Evolutionary conservation across 129 eudicot genomes (phyloP).

Genomic region (Lonicera japonica): DNA sequence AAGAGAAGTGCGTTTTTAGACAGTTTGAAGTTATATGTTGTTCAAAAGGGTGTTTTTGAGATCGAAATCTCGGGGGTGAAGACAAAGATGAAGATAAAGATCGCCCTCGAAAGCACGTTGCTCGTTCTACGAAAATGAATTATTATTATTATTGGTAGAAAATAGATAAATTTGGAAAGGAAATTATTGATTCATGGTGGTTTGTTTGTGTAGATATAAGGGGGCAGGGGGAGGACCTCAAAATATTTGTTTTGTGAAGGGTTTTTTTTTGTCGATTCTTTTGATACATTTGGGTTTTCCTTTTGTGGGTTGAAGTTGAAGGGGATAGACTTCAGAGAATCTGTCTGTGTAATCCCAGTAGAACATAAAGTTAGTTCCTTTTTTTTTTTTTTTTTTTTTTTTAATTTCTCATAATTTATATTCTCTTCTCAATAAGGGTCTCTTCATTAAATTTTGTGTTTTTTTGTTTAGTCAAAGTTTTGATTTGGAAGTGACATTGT

Average conservation of each 20-base stretch:
- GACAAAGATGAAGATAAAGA: neutral
- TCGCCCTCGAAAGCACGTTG: neutral
- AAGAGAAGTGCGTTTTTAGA: neutral
- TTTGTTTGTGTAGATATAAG: slow-evolving; percentile 53
- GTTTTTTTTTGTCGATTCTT: slow-evolving; percentile 20
- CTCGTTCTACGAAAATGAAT: slow-evolving; percentile 7
- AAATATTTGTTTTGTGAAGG: slow-evolving; percentile 45
- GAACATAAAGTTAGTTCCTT: slow-evolving; percentile 41
- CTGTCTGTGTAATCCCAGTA: slow-evolving; percentile 47
- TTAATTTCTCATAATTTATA: slow-evolving; percentile 26
- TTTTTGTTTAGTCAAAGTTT: no score
- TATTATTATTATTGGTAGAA: no score
- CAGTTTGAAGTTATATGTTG: neutral
- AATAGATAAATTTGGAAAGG: slow-evolving; percentile 16
- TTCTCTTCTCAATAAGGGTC: slow-evolving; percentile 32
- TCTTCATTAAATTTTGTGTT: no score
- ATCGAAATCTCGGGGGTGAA: slow-evolving; percentile 3
- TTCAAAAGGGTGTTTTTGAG: slow-evolving; percentile 2
- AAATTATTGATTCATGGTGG: slow-evolving; percentile 10
- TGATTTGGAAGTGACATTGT: no score
- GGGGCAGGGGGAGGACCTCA: slow-evolving; percentile 26
- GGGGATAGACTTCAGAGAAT: slow-evolving; percentile 41
- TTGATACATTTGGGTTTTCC: slow-evolving; percentile 48
- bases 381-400: no score
- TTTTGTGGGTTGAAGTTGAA: slow-evolving; percentile 21